Conservation (phyloP, 2,329 filamentous ascomycete genomes). For the Boeremia lycopersici region DNA sequence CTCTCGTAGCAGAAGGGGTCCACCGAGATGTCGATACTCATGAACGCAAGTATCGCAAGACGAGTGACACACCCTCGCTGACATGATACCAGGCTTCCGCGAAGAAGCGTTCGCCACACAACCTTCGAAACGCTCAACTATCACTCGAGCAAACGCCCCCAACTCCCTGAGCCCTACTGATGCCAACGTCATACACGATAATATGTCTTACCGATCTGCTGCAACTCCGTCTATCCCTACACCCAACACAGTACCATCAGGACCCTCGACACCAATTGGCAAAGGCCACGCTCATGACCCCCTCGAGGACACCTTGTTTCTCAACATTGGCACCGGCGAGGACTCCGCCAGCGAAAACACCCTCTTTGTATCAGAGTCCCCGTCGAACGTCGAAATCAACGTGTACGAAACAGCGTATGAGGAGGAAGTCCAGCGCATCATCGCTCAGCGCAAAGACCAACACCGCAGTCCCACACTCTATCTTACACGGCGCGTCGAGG, state of each 20-base stretch:
- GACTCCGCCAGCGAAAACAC: slow-evolving; percentile 45
- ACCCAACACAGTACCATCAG: slow-evolving; percentile 23
- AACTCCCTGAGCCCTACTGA: slow-evolving; percentile 27
- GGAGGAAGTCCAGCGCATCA: slow-evolving; percentile 77
- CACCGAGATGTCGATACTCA: slow-evolving; percentile 54
- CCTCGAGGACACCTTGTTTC: slow-evolving; percentile 68
- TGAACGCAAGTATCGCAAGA: slow-evolving; percentile 13
- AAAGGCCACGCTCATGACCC: slow-evolving; percentile 69
- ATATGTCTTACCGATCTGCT: slow-evolving; percentile 40
- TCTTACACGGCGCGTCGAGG: slow-evolving; percentile 56
- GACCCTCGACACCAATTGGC: slow-evolving; percentile 40
- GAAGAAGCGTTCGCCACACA: slow-evolving; percentile 14
- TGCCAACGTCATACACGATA: slow-evolving; percentile 39
- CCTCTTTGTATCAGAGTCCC: slow-evolving; percentile 78
- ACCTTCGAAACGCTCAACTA: slow-evolving; percentile 12
- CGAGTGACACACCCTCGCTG: background rate
- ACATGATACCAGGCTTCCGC: slow-evolving; percentile 8
- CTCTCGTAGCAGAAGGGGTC: slow-evolving; percentile 60
- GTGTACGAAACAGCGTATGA: slow-evolving; percentile 90
- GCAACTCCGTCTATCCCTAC: slow-evolving; percentile 30
- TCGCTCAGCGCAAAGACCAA: slow-evolving; percentile 51
- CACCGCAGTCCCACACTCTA: slow-evolving; percentile 61
- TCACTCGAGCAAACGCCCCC: slow-evolving; percentile 25
- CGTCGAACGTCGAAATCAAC: slow-evolving; percentile 80
- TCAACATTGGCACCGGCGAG: slow-evolving; percentile 75